Evolutionary conservation across 2,329 filamentous ascomycete genomes (phyloP).

Genomic region (Claviceps cyperi): DNA sequence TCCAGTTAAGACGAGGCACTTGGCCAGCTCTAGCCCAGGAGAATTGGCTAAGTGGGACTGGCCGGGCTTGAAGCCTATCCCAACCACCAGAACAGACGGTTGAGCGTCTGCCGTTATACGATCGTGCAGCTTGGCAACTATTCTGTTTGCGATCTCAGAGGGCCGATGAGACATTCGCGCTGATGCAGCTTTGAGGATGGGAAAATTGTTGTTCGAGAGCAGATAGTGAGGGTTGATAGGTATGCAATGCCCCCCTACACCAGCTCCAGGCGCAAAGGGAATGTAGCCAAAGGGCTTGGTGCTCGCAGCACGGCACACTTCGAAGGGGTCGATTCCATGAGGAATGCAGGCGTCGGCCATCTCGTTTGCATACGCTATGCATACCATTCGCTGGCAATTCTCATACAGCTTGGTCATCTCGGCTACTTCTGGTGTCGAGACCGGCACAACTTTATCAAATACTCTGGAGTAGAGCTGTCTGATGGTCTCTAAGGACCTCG

Average conservation of each 20-base stretch:
- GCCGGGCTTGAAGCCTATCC: slow-evolving; percentile 35
- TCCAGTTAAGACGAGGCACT: slow-evolving; percentile 19
- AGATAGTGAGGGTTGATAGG: slow-evolving; percentile 41
- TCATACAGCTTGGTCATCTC: slow-evolving; percentile 46
- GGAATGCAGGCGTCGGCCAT: slow-evolving; percentile 37
- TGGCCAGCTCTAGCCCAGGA: slow-evolving; percentile 28
- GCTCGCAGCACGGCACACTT: slow-evolving; percentile 33
- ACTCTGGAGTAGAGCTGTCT: slow-evolving; percentile 28
- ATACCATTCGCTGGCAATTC: slow-evolving; percentile 41
- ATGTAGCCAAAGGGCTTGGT: slow-evolving; percentile 40
- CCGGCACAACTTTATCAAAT: slow-evolving; percentile 32
- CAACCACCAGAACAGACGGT: slow-evolving; percentile 27
- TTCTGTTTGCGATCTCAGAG: slow-evolving; percentile 21
- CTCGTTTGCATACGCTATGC: slow-evolving; percentile 40
- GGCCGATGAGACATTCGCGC: slow-evolving; percentile 30
- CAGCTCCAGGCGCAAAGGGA: slow-evolving; percentile 30
- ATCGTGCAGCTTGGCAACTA: slow-evolving; percentile 17
- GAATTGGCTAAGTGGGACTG: slow-evolving; percentile 33
- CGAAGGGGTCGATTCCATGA: slow-evolving; percentile 33
- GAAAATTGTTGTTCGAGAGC: slow-evolving; percentile 31
- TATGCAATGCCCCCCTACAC: slow-evolving; percentile 42
- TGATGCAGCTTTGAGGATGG: slow-evolving; percentile 29
- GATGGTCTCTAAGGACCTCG: slow-evolving; percentile 30
- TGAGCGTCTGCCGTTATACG: slow-evolving; percentile 1
- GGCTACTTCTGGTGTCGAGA: slow-evolving; percentile 37